Evolutionary conservation across 2,329 filamentous ascomycete species (phyloP), one percentile per base, ranked within the genome.

Genomic region (Penicillium rolfsii): DNA sequence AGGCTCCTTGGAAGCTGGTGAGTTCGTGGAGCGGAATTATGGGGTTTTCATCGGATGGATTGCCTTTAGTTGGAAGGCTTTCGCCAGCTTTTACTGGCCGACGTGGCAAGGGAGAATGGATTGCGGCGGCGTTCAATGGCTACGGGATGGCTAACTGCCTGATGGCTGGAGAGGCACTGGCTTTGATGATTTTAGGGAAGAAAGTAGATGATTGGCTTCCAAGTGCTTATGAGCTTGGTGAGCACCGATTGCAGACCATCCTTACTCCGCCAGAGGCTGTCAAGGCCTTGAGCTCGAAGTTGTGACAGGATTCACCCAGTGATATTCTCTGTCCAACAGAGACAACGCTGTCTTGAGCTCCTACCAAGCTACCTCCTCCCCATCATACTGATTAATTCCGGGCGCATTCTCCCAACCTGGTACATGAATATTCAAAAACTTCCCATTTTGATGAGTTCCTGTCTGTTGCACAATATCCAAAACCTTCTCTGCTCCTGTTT

Each of bases 91-190:
- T 14, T 62, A 88, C 43, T 5, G 64, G 59, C 5, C 55, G 69
- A 8, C 30, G 33, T 7, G 65, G 69, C 1, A 50, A 61, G 1
- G 67, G 67, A 16, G 73, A 75, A 59, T 90, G 84, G 82, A 76
- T 87, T 2, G 81, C 80, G n/a, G 85, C 83, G 2, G 82, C 84
- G 9, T 89, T 89, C 66, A 87, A 89, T 71, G 88, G 88, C 1
- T 85, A 89, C 72, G 86, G 87, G 0, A 89, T 89, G 87, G 77
- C 55, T 82, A 87, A 83, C 81, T 88, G 70, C 52, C 70, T 68
- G 67, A 64, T 62, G 49, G 63, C 67, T 45, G 73, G 71, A 2
- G 68, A 74, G 50, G 70, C 66, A 1, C 52, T 75, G 41, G 73
- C 63, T 3, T 59, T 62, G 54, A 72, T 71, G 66, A 67, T 76